phyloP scores from a whole-genome alignment of 495 filamentous ascomycete genomes.

The Talaromyces trachyspermus region DNA sequence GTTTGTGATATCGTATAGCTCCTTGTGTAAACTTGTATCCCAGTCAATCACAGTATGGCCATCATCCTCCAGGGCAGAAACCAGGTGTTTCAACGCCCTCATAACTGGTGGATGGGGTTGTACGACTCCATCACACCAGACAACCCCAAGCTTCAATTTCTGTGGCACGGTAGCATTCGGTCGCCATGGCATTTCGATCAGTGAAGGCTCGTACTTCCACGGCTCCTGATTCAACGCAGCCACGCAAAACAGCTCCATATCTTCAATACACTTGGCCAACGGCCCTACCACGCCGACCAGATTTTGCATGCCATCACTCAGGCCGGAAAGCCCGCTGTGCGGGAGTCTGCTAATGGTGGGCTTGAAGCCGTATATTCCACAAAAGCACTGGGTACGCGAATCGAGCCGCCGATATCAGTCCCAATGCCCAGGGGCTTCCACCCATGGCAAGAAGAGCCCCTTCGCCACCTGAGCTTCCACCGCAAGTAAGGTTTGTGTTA shows the following conservation, averaged over 20 bases:
- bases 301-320: conserved; percentile 49
- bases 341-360: conserved; percentile 53
- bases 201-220: conserved; percentile 52
- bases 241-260: conserved; percentile 57
- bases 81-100: conserved; percentile 49
- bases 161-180: conserved; percentile 21
- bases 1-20: conserved; percentile 33
- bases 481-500: conserved; percentile 47
- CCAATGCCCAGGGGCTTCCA: conserved; percentile 60
- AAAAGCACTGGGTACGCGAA: conserved; percentile 55
- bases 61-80: conserved; percentile 43
- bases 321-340: conserved; percentile 25
- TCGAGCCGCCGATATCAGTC: conserved; percentile 58
- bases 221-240: conserved; percentile 51
- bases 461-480: conserved; percentile 63
- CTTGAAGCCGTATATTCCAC: conserved; percentile 53
- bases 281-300: conserved; percentile 58
- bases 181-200: conserved; percentile 56
- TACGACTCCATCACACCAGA: conserved; percentile 65
- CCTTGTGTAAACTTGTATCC: conserved; percentile 25
- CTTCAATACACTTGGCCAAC: conserved; percentile 50
- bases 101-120: conserved; percentile 63
- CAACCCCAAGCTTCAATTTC: conserved; percentile 56
- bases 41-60: conserved; percentile 44
- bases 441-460: conserved; percentile 54